phyloP scores from a whole-genome alignment of 2,329 filamentous ascomycete genomes.

The Setomelanomma holmii region DNA sequence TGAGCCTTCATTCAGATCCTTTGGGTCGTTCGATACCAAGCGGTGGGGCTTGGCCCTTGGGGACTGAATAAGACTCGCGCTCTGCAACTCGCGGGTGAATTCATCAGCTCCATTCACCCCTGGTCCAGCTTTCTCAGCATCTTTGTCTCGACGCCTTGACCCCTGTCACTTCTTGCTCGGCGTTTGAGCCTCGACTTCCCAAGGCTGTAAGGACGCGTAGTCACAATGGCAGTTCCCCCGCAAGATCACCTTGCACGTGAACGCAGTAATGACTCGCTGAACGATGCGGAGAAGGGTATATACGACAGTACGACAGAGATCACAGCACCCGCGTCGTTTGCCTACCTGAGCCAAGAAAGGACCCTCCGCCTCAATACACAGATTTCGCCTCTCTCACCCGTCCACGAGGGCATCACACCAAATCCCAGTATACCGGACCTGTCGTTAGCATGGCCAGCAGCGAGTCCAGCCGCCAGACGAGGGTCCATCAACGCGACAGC shows the following conservation, averaged over 20 bases:
- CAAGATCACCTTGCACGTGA: conserved; percentile 18
- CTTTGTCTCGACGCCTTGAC: conserved; percentile 23
- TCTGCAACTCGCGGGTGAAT: conserved; percentile 24
- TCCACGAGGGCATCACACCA: conserved; percentile 45
- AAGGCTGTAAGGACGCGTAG: conserved; percentile 9
- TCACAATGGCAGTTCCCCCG: conserved; percentile 32
- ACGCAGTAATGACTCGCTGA: conserved; percentile 32
- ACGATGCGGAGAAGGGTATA: conserved; percentile 45
- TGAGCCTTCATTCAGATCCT: conserved; percentile 19
- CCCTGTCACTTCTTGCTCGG: conserved; percentile 28
- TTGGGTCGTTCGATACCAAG: conserved; percentile 19
- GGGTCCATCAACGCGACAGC: conserved; percentile 24
- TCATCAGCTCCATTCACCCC: conserved; percentile 29
- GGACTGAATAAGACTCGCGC: conserved; percentile 35
- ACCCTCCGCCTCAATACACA: conserved; percentile 14
- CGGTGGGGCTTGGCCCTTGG: conserved; percentile 31
- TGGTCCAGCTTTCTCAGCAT: conserved; percentile 28
- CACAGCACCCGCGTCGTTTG: conserved; percentile 33
- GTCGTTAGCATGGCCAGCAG: conserved; percentile 29
- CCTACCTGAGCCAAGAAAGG: conserved; percentile 31
- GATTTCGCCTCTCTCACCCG: conserved; percentile 24
- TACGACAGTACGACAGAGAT: conserved; percentile 32
- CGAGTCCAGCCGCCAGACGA: conserved; percentile 6
- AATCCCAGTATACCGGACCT: conserved; percentile 42
- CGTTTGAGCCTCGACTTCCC: conserved; percentile 18